Percentiles rank a stretch among this genome's conserved stretches.
phyloP scores from a whole-genome alignment of 129 eudicot genomes.

The Helichrysum umbraculigerum region DNA sequence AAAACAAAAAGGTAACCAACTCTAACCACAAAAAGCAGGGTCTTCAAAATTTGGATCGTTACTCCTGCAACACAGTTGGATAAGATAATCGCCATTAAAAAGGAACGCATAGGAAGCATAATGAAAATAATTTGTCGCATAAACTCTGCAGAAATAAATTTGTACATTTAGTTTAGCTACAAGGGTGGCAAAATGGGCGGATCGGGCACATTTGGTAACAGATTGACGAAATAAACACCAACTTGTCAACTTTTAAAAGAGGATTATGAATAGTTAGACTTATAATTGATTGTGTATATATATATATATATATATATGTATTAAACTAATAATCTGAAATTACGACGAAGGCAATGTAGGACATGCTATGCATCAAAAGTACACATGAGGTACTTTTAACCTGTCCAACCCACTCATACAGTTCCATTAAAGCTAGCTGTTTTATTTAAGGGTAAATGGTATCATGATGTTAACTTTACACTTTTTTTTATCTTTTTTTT shows the following conservation, averaged over 20 bases:
- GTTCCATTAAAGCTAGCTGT: not conserved
- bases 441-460: not conserved
- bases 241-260: not conserved
- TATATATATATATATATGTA: not conserved
- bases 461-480: too few species aligned
- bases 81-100: not conserved
- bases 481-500: too few species aligned
- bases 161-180: not conserved
- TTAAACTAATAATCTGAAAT: not conserved
- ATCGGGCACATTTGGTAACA: not conserved
- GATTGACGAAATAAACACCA: not conserved
- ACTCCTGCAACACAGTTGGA: constrained; percentile 25
- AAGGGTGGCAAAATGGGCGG: not conserved
- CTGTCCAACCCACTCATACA: not conserved
- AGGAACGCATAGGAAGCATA: not conserved
- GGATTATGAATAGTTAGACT: not conserved
- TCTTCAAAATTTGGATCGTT: constrained; percentile 21
- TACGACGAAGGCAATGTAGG: too few species aligned
- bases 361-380: too few species aligned
- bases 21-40: constrained; percentile 19
- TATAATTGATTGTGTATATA: not conserved
- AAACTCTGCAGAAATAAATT: not conserved
- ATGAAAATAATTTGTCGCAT: not conserved
- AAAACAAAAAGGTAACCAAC: constrained; percentile 1
- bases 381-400: not conserved